Percentiles rank a stretch among this genome's conserved stretches.
phyloP scores from a whole-genome alignment of 1,284 basidiomycete genomes.

The Puccinia brachypodii region DNA sequence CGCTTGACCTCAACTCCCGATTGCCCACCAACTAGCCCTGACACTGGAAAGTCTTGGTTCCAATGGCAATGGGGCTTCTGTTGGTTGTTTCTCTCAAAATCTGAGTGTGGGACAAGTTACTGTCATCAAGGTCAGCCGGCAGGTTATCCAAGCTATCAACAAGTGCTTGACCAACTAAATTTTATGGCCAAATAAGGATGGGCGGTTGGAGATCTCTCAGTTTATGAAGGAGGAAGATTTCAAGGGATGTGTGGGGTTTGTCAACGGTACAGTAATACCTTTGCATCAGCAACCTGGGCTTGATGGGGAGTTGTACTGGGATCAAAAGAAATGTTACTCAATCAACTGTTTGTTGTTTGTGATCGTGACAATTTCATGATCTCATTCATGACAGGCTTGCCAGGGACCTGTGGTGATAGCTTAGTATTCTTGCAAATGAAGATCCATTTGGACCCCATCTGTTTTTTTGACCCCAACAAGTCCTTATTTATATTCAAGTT shows the following conservation, averaged over 20 bases:
- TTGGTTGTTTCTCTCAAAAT: neutral
- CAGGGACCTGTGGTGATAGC: neutral
- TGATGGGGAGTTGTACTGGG: neutral
- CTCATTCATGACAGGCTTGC: neutral
- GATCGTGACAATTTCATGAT: neutral
- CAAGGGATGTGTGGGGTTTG: neutral
- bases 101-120: neutral
- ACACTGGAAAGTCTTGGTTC: neutral
- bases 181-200: neutral
- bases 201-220: neutral
- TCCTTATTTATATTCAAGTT: too few species aligned
- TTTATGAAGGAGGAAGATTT: neutral
- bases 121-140: neutral
- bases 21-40: neutral
- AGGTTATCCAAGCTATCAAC: neutral
- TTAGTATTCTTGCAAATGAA: neutral
- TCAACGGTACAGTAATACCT: neutral
- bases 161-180: neutral
- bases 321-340: constrained; percentile 8
- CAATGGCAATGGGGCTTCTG: neutral
- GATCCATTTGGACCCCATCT: too few species aligned
- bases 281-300: neutral
- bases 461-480: too few species aligned
- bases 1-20: neutral
- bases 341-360: neutral